phyloP scores from a whole-genome alignment of 2,329 filamentous ascomycete genomes.

The Geosmithia flava region DNA sequence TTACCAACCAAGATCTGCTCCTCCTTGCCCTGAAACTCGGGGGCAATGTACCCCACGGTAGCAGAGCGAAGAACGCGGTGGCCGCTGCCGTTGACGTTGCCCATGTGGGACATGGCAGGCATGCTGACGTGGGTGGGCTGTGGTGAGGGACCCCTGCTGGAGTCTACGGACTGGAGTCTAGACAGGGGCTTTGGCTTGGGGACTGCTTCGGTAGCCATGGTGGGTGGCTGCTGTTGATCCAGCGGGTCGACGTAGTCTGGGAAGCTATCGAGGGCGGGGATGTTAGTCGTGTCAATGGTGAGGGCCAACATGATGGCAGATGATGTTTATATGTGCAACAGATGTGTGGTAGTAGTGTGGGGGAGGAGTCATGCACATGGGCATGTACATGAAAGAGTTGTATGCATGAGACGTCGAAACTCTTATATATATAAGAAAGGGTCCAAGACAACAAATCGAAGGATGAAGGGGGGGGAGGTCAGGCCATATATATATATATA shows the following conservation, averaged over 20 bases:
- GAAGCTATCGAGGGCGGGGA: slow-evolving; percentile 25
- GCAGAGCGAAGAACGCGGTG: slow-evolving; percentile 73
- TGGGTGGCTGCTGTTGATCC: slow-evolving; percentile 13
- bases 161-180: slow-evolving; percentile 23
- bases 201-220: slow-evolving; percentile 15
- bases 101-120: slow-evolving; percentile 35
- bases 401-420: not conserved
- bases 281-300: slow-evolving; percentile 25
- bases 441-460: not conserved
- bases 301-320: slow-evolving; percentile 21
- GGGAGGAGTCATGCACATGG: not conserved
- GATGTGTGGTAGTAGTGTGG: not conserved
- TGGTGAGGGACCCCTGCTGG: slow-evolving; percentile 62
- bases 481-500: not conserved
- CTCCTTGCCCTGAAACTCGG: slow-evolving; percentile 84
- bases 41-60: slow-evolving; percentile 87
- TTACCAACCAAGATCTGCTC: slow-evolving; percentile 76
- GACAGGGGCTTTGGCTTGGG: slow-evolving; percentile 26
- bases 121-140: slow-evolving; percentile 78
- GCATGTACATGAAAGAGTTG: not conserved
- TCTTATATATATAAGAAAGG: not conserved
- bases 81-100: slow-evolving; percentile 42
- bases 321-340: not conserved
- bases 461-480: not conserved
- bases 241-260: slow-evolving; percentile 29